Evolutionary conservation across 2,329 filamentous ascomycete species (phyloP).

Genomic region (Aureobasidium namibiae): DNA sequence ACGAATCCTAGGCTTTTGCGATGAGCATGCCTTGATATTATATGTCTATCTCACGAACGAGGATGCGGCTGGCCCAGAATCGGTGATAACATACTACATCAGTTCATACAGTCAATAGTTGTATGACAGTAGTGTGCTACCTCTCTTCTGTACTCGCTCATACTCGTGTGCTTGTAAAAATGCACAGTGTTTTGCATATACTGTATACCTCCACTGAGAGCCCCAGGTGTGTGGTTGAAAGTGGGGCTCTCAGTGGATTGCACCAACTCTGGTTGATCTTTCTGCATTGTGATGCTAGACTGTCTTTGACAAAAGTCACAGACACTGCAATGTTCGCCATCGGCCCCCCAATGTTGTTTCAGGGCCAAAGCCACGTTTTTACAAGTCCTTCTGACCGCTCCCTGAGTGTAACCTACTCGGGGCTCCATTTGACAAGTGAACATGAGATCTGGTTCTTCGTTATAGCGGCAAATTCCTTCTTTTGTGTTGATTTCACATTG

Average conservation of each 20-base stretch:
- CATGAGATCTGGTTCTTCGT: no score
- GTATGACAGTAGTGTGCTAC: neutral
- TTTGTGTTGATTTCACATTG: no score
- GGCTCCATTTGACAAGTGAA: no score
- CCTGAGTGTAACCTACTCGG: no score
- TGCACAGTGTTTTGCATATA: neutral
- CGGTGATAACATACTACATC: slow-evolving; percentile 64
- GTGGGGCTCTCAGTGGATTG: neutral
- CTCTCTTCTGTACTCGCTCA: neutral
- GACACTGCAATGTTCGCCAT: no score
- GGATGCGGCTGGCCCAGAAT: slow-evolving; percentile 61
- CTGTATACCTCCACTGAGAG: neutral
- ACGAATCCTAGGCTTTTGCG: slow-evolving; percentile 51
- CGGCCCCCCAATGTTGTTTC: no score
- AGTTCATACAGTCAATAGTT: slow-evolving; percentile 43
- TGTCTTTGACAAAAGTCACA: no score
- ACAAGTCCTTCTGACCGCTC: no score
- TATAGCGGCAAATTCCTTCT: no score
- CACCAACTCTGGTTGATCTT: neutral
- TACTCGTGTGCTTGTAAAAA: neutral
- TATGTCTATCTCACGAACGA: slow-evolving; percentile 73
- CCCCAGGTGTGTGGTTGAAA: neutral
- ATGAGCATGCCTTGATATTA: slow-evolving; percentile 71
- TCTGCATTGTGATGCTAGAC: neutral
- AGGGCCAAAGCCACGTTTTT: no score